Base-by-base conservation (phyloP, 2,329 filamentous ascomycete species). In the Fusarium redolens region DNA sequence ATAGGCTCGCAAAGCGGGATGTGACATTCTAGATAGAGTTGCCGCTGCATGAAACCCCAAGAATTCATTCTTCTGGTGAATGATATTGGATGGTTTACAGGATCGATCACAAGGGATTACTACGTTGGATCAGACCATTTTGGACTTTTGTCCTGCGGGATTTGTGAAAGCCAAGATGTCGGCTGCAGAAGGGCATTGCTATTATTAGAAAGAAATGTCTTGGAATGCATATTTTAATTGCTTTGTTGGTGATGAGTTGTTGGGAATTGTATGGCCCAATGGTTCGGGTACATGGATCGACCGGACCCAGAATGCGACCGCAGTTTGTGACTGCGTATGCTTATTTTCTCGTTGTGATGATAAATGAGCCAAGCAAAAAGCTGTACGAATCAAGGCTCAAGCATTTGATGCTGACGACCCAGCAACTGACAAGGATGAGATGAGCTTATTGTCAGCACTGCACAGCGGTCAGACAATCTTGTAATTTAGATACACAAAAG, bases 11-110 rank as follows among this genome's bases (percentile, higher is more conserved):
- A 28, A 52, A 40, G 54, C 65, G 35, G 33, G 35, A 58, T 62
- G 65, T 68, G 63, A 68, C 54, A 61, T 68, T 52, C n/a, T 61
- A 58, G 55, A 68, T 68, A 52, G 25, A 68, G 63, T 68, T 68
- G 25, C 54, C 40, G 65, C 54, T 68, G 65, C 63, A 68, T 65
- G 63, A 61, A 45, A 64, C 41, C 33, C 66, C 50, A 40, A 30
- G 33, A 54, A 54, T 28, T 17, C 30, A 10, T 5, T 3, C 13
- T 13, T 18, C n/a, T 45, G 35, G 15, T 17, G 43, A 28, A 14
- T 51, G 33, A 54, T 54, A 41, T 35, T 44, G 47, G 41, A 37
- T n/a, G 31, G 62, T 56, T 52, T 51, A 14, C 8, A 37, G 52
- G 38, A 51, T 28, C 33, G 18, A 45, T 61, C 31, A 43, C 18